Conservation (phyloP, 1,284 basidiomycete species). For the Tranzscheliella williamsii region DNA sequence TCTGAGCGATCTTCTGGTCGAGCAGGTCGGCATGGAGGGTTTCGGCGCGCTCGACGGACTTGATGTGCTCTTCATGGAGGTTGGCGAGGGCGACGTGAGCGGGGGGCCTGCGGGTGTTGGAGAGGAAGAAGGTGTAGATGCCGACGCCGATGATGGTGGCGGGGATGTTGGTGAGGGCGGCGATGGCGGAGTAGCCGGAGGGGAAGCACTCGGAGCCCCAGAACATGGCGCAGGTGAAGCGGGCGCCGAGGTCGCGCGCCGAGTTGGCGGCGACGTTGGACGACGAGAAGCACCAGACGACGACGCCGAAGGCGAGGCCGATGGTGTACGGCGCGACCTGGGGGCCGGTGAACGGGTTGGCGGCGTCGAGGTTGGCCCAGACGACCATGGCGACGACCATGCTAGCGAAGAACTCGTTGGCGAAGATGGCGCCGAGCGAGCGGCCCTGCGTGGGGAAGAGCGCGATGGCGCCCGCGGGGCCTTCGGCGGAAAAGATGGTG, state of each 20-base stretch:
- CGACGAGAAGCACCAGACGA: slow-evolving; percentile 46
- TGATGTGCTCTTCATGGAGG: slow-evolving; percentile 33
- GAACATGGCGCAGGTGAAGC: slow-evolving; percentile 45
- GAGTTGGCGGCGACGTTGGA: slow-evolving; percentile 46
- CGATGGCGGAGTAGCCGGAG: slow-evolving; percentile 35
- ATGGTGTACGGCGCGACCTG: slow-evolving; percentile 45
- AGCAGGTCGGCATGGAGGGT: slow-evolving; percentile 43
- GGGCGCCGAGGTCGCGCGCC: slow-evolving; percentile 42
- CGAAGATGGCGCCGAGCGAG: slow-evolving; percentile 34
- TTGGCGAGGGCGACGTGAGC: slow-evolving; percentile 29
- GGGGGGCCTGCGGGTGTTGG: slow-evolving; percentile 43
- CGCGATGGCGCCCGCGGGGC: slow-evolving; percentile 45
- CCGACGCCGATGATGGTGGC: slow-evolving; percentile 38
- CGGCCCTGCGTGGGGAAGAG: slow-evolving; percentile 46
- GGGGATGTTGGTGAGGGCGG: slow-evolving; percentile 49
- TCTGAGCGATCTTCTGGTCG: slow-evolving; percentile 39
- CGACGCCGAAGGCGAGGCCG: slow-evolving; percentile 42
- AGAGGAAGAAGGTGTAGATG: slow-evolving; percentile 53
- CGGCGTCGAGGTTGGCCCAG: slow-evolving; percentile 45
- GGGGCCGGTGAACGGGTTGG: slow-evolving; percentile 46
- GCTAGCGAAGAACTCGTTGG: slow-evolving; percentile 48
- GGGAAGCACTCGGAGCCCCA: slow-evolving; percentile 49
- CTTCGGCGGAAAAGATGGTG: slow-evolving; percentile 36
- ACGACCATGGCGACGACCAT: slow-evolving; percentile 44
- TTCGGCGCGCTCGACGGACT: slow-evolving; percentile 20